Evolutionary conservation across 2,329 filamentous ascomycete species (phyloP), one percentile per base, ranked within the genome.

Genomic region (Hypomyces perniciosus): DNA sequence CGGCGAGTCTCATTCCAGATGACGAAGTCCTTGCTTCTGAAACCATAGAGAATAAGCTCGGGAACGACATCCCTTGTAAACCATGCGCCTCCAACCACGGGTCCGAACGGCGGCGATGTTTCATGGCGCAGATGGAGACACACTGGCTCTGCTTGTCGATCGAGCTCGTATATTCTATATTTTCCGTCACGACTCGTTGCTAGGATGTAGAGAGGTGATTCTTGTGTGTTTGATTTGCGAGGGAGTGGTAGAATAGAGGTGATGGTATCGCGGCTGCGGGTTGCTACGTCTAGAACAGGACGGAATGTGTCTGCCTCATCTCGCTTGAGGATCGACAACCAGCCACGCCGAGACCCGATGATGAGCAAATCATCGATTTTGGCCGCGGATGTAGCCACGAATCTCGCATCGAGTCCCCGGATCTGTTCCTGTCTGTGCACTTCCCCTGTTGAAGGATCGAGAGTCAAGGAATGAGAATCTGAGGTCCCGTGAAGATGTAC

Each of bases 161-260:
- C 48, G 47, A 77, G 61, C 30, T 73, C 65, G 61, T 76, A 88
- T 44, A 92, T 81, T 37, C 85, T 80, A 59, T 86, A 90, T 45
- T 76, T 81, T 2, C 90, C 88, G 64, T 96, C 87, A 48, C 90
- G 81, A 37, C 86, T 86, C 4, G 86, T 88, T 0, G 85, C 85
- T 10, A 92, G 68, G 39, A 95, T 75, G 51, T 80, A 75, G 28
- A 46, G 58, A 9, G 54, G 48, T n/a, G 56, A 54, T 31, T 59
- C 46, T 0, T 48, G 6, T n/a, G 50, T 30, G 30, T 38, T 45
- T 20, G 44, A 47, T 27, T 59, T 57, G 8, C 59, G 54, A 0
- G 71, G 70, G 1, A 81, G 69, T 8, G 74, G 67, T 0, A 75
- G 59, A 31, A 96, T 79, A 35, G 77, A 76, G 3, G 87, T 92